Evolutionary conservation across 2,329 filamentous ascomycete species (phyloP).

Genomic region (Cladosporium sp.): DNA sequence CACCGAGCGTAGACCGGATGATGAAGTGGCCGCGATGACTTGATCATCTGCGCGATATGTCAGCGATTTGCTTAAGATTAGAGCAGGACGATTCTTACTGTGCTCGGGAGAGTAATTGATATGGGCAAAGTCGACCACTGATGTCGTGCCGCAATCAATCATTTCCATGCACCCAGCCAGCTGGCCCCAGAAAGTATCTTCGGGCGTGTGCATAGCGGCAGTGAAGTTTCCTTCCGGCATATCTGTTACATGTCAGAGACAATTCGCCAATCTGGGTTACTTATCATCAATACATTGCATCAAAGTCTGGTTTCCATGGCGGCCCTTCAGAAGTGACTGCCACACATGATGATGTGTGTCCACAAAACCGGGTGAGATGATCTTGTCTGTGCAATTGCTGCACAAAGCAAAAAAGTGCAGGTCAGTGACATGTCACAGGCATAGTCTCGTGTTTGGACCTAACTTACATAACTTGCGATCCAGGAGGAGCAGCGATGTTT

Average conservation of each 20-base stretch:
- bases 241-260: slow-evolving; percentile 17
- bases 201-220: slow-evolving; percentile 32
- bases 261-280: too few relatives aligned
- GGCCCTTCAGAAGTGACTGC: slow-evolving; percentile 40
- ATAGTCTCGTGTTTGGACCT: background rate
- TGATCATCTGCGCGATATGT: slow-evolving; percentile 14
- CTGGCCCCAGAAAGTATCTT: slow-evolving; percentile 47
- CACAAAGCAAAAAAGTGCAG: background rate
- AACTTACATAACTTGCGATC: slow-evolving; percentile 27
- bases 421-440: background rate
- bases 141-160: slow-evolving; percentile 42
- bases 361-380: slow-evolving; percentile 42
- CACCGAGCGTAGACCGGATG: slow-evolving; percentile 45
- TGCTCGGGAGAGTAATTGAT: slow-evolving; percentile 31
- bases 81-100: background rate
- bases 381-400: slow-evolving; percentile 36
- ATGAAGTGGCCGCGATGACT: slow-evolving; percentile 39
- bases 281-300: slow-evolving; percentile 30
- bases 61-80: background rate
- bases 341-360: slow-evolving; percentile 46
- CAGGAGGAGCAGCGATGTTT: slow-evolving; percentile 20
- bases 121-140: slow-evolving; percentile 36
- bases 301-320: slow-evolving; percentile 38
- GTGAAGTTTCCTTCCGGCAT: slow-evolving; percentile 38
- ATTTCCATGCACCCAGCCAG: slow-evolving; percentile 39